Conservation (phyloP, 306 rosid species). For the Castanea sativa region DNA sequence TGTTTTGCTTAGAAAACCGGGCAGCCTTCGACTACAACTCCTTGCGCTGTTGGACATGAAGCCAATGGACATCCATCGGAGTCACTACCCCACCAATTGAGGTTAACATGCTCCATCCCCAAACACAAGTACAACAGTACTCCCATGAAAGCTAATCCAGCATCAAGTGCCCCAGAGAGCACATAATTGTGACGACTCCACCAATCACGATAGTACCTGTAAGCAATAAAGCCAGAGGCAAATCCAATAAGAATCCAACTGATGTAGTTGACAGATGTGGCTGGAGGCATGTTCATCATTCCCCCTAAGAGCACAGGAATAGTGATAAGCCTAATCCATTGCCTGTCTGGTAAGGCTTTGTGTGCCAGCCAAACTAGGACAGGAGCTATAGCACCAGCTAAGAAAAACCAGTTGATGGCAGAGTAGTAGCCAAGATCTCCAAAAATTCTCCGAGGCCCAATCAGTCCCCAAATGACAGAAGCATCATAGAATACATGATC, state of each 20-base stretch:
- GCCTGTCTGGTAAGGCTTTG: conserved; percentile 62
- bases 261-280: conserved; percentile 67
- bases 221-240: conserved; percentile 60
- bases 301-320: conserved; percentile 70
- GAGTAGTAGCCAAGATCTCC: conserved; percentile 76
- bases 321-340: conserved; percentile 64
- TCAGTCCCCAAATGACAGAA: conserved; percentile 81
- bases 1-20: conserved; percentile 28
- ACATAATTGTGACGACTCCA: conserved; percentile 81
- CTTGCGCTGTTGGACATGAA: conserved; percentile 65
- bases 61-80: conserved; percentile 77
- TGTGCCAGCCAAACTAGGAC: conserved; percentile 73
- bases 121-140: conserved; percentile 63
- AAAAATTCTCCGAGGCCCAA: conserved; percentile 72
- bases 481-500: conserved; percentile 92
- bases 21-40: conserved; percentile 45
- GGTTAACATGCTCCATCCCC: conserved; percentile 48
- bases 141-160: conserved; percentile 90
- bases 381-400: conserved; percentile 73
- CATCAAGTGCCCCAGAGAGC: conserved; percentile 76
- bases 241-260: conserved; percentile 81
- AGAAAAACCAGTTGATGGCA: conserved; percentile 77
- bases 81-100: conserved; percentile 77
- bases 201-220: conserved; percentile 65
- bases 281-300: conserved; percentile 64